A percentile compares a stretch with the other conserved stretches of the same genome.
These are phyloP conservation scores for Aspergillus cavernicola DNA, from an alignment of 495 filamentous ascomycete species.

Conservation along the genomic window DNA sequence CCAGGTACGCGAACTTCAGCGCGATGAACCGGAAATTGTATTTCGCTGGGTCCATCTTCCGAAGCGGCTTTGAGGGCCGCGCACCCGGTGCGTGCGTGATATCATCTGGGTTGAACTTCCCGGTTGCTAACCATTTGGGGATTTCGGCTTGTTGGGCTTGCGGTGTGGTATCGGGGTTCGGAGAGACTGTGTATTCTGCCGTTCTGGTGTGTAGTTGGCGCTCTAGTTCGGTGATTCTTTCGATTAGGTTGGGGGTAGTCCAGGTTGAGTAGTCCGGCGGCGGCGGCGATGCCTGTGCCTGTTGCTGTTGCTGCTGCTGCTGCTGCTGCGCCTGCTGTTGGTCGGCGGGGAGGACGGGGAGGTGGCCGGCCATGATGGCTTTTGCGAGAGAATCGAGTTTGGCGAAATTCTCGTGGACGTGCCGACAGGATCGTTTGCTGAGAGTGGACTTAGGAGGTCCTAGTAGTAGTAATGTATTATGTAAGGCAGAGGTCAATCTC, in stretches of 20 bases:
- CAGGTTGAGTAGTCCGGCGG: constrained; percentile 53
- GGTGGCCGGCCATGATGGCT: constrained; percentile 7
- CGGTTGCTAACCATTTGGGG: neutral
- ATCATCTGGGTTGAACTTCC: constrained; percentile 18
- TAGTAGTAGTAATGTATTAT: too few species aligned
- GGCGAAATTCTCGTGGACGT: neutral
- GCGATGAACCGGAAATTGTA: constrained; percentile 84
- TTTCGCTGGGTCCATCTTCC: constrained; percentile 69
- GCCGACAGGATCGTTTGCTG: constrained; percentile 1
- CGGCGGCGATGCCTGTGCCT: neutral
- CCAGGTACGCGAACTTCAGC: constrained; percentile 90
- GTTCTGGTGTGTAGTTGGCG: constrained; percentile 49
- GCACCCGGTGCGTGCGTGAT: constrained; percentile 24
- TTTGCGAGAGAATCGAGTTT: neutral
- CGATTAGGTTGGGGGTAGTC: constrained; percentile 62
- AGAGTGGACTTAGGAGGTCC: neutral
- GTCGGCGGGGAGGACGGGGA: neutral
- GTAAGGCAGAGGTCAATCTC: neutral
- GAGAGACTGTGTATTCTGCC: constrained; percentile 31
- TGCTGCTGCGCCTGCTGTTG: neutral
- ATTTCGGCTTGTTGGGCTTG: constrained; percentile 12
- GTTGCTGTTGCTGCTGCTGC: constrained; percentile 1
- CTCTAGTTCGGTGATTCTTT: constrained; percentile 64
- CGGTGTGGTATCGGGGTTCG: neutral
- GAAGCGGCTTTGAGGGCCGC: constrained; percentile 33